Evolutionary conservation across 208 protist species (phyloP), one percentile per base, ranked within the genome.

Genomic region (Crithidia expoeki): DNA sequence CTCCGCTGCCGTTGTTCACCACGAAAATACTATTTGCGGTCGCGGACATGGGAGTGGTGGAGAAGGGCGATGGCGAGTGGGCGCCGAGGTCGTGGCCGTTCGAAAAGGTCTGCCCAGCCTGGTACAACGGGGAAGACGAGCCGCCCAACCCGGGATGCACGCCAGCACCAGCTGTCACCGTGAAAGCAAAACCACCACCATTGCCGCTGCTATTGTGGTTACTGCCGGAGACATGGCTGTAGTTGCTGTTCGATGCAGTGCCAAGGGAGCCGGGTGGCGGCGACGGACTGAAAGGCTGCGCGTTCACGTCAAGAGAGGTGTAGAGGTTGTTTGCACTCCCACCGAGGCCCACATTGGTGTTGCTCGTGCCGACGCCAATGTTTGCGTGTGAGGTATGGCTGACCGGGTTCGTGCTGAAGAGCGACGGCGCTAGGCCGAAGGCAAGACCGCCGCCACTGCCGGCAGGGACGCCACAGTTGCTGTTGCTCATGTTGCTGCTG

Each of bases 271-370:
- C 44, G 36, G 75, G 58, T 42, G 67, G 65, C 44, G 71, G 62
- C 1, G 84, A 78, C 25, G 81, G 84, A 7, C 72, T 86, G 68
- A 84, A 89, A 30, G 84, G 80, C 57, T 80, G 74, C 17, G 84
- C 84, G 55, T 89, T 86, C 27, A 57, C 79, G 59, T 89, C 84
- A n/a, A 89, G 65, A 34, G 72, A 66, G 2, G 68, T 72, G 64
- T 68, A 80, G 30, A 80, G 42, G 68, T 38, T 76, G 62, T 16
- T 65, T 1, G 61, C 40, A 28, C 19, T 59, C 64, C 46, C 40
- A 30, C 34, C 44, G 21, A 28, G 36, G 9, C 53, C 36, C 44
- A 56, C 28, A 4, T 7, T n/a, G 0, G 44, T 47, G 30, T 44
- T 33, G 16, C 65, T 51, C 32, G 40, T 27, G 12, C 71, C 57